phyloP scores from a whole-genome alignment of 2,329 filamentous ascomycete genomes.

The Xylaria sp. region DNA sequence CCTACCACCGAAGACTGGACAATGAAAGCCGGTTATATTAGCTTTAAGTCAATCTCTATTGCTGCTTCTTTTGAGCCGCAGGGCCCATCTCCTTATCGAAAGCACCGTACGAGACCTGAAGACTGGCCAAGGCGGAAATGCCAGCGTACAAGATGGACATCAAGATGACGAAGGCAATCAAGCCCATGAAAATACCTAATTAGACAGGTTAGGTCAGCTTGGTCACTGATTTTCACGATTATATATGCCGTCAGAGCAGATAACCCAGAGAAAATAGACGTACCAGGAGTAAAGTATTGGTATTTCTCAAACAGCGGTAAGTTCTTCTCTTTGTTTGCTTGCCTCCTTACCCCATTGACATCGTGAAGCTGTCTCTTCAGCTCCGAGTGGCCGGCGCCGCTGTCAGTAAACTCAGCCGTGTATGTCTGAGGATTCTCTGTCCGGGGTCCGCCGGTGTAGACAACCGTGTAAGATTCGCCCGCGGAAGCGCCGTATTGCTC shows the following conservation, averaged over 20 bases:
- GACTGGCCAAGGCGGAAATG: constrained; percentile 77
- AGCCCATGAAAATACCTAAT: constrained; percentile 87
- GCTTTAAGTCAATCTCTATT: constrained; percentile 47
- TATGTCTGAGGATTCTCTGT: constrained; percentile 64
- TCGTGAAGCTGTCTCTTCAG: constrained; percentile 70
- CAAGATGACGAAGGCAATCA: constrained; percentile 77
- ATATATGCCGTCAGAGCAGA: neutral
- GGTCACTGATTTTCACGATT: constrained; percentile 25
- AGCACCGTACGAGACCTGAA: constrained; percentile 91
- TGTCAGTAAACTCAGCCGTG: constrained; percentile 67
- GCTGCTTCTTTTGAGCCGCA: constrained; percentile 86
- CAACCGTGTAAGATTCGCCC: constrained; percentile 73
- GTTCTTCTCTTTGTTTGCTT: constrained; percentile 57
- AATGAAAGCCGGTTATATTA: constrained; percentile 1
- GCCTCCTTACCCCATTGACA: constrained; percentile 46
- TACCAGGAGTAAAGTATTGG: constrained; percentile 91
- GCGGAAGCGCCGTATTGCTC: constrained; percentile 50
- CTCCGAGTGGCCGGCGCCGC: constrained; percentile 72
- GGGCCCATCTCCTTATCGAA: constrained; percentile 97
- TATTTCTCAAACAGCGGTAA: constrained; percentile 87
- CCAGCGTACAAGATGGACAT: constrained; percentile 83
- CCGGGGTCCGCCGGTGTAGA: constrained; percentile 76
- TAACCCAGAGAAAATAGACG: constrained; percentile 41
- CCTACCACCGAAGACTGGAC: neutral
- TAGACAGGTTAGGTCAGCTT: constrained; percentile 2